A percentile compares a stretch with the other conserved stretches of the same genome.
phyloP scores from a whole-genome alignment of 495 filamentous ascomycete genomes.

The Penicillium roqueforti region DNA sequence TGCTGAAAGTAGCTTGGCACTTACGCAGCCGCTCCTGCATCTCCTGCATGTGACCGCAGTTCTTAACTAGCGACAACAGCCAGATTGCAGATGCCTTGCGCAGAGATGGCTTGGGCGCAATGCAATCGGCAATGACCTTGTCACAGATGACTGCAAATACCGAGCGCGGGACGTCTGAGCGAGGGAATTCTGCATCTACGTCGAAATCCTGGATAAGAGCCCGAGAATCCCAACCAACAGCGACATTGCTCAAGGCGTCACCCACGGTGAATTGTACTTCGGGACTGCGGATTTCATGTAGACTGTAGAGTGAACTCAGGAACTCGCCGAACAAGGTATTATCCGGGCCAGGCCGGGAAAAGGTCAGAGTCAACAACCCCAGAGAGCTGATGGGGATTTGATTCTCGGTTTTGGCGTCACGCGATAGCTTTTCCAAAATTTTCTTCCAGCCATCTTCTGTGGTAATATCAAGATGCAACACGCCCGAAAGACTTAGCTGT shows the following conservation, averaged over 20 bases:
- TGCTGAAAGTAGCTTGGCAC: slow-evolving; percentile 83
- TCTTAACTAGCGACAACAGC: slow-evolving; percentile 88
- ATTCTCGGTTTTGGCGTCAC: slow-evolving; percentile 71
- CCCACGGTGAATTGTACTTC: slow-evolving; percentile 87
- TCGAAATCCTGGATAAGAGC: slow-evolving; percentile 57
- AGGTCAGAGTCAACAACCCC: slow-evolving; percentile 59
- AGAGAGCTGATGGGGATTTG: slow-evolving; percentile 75
- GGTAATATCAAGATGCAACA: slow-evolving; percentile 44
- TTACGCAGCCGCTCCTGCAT: slow-evolving; percentile 68
- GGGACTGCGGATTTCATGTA: slow-evolving; percentile 78
- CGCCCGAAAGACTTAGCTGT: slow-evolving; percentile 68
- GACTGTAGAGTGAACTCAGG: slow-evolving; percentile 57
- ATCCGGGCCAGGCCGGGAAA: slow-evolving; percentile 34
- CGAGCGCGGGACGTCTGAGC: slow-evolving; percentile 38
- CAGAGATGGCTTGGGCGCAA: slow-evolving; percentile 76
- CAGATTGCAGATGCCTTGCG: slow-evolving; percentile 88
- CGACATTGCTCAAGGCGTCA: slow-evolving; percentile 72
- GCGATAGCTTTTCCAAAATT: slow-evolving; percentile 55
- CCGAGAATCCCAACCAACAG: slow-evolving; percentile 73
- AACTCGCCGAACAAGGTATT: slow-evolving; percentile 38
- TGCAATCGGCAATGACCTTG: slow-evolving; percentile 68
- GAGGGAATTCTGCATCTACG: slow-evolving; percentile 48
- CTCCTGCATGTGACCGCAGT: slow-evolving; percentile 70
- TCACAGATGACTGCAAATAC: slow-evolving; percentile 56
- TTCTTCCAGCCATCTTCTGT: slow-evolving; percentile 35